These are phyloP conservation scores for Fusarium sp. DNA, from an alignment of 2,329 filamentous ascomycete species.

Conservation along the genomic window DNA sequence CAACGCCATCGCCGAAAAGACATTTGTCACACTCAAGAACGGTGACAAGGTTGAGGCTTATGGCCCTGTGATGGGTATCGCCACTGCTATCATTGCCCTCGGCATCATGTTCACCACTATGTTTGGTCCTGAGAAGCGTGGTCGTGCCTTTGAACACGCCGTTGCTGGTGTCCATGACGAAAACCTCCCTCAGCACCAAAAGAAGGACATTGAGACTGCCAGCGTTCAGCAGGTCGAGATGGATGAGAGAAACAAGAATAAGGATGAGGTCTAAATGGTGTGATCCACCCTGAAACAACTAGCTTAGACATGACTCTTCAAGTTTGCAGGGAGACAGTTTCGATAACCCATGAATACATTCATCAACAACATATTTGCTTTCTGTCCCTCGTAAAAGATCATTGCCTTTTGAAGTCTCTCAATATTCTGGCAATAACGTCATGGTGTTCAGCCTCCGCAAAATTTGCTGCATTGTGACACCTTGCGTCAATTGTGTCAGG, in stretches of 20 bases:
- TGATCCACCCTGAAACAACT: neutral
- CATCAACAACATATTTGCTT: neutral
- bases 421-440: neutral
- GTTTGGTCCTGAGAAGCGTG: slow-evolving; percentile 78
- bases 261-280: slow-evolving; percentile 6
- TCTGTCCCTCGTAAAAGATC: accelerated
- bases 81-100: slow-evolving; percentile 77
- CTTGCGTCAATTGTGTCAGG: neutral
- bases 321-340: no score
- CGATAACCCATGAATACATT: slow-evolving; percentile 8
- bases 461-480: neutral
- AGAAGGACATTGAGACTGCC: slow-evolving; percentile 44
- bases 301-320: neutral
- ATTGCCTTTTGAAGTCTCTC: neutral
- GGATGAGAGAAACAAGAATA: slow-evolving; percentile 22
- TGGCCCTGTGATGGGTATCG: slow-evolving; percentile 78
- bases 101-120: slow-evolving; percentile 75
- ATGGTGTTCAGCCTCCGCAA: neutral
- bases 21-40: slow-evolving; percentile 60
- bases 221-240: slow-evolving; percentile 40
- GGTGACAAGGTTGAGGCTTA: slow-evolving; percentile 74
- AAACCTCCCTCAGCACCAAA: slow-evolving; percentile 19
- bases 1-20: slow-evolving; percentile 75
- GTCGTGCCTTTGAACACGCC: slow-evolving; percentile 72
- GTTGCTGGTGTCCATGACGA: slow-evolving; percentile 48